Evolutionary conservation across 2,329 filamentous ascomycete species (phyloP).

Genomic region (Cladosporium sp.): DNA sequence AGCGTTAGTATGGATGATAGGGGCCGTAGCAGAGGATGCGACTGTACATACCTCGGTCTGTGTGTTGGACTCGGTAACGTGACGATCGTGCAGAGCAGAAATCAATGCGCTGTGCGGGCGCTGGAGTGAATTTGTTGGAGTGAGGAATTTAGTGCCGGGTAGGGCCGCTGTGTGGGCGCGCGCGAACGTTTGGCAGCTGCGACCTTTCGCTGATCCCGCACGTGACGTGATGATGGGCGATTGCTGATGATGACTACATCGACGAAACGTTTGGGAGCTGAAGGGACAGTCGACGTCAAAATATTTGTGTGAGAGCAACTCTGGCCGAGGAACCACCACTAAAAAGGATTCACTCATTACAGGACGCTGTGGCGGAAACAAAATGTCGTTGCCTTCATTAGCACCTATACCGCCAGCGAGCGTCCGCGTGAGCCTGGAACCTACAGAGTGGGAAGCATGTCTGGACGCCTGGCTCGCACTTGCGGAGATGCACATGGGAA

Average conservation of each 20-base stretch:
- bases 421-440: constrained; percentile 65
- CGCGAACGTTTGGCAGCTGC: constrained; percentile 3
- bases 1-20: constrained; percentile 24
- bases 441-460: constrained; percentile 74
- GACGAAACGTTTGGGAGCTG: constrained; percentile 8
- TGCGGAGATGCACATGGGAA: constrained; percentile 42
- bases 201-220: not conserved
- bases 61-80: constrained; percentile 51
- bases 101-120: constrained; percentile 20
- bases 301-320: not conserved
- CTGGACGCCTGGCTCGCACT: constrained; percentile 75
- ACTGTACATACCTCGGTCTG: constrained; percentile 32
- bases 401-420: constrained; percentile 72
- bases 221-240: not conserved
- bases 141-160: constrained; percentile 4
- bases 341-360: not conserved
- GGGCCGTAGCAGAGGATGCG: not conserved
- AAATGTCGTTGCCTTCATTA: constrained; percentile 64
- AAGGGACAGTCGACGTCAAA: not conserved
- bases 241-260: constrained; percentile 9
- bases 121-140: not conserved
- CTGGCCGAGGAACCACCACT: not conserved
- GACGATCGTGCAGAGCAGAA: constrained; percentile 46
- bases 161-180: constrained; percentile 15
- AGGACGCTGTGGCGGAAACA: not conserved